Evolutionary conservation across 306 rosid genomes (phyloP), one percentile per base, ranked within the genome.

Genomic region (Pyrus bretschneideri): DNA sequence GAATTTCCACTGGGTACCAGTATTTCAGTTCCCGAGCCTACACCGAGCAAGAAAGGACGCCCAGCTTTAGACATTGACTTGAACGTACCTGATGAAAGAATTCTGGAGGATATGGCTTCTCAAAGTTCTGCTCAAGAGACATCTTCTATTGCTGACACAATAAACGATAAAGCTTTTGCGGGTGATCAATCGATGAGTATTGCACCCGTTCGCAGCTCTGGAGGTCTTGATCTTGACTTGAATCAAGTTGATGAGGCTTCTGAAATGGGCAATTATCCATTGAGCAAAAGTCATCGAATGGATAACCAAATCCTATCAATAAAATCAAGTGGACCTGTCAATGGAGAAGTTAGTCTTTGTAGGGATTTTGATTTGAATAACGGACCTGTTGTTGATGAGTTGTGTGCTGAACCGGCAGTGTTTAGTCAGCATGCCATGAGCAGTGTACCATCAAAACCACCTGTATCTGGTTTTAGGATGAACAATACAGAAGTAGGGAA

Each of bases 151-250:
- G 64, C 86, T 76, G 76, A 35, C 64, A 61, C 82, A 57, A 81
- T 23, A 18, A 70, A 23, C 58, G 78, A 60, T 63, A 73, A 30
- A 76, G 82, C 70, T 52, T 81, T 60, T 69, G 71, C 9, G 51
- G 59, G 44, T 71, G 84, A 66, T 54, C 67, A 57, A 14, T 72
- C 35, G 0, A 63, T 45, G 68, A 73, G 68, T 45, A 76, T 83
- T 42, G 64, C 82, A 31, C 81, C 84, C 69, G 76, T 69, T 59
- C 85, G 83, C 33, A 54, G 79, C 62, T 67, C 81, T 63, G 93
- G 96, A 38, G 88, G 94, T 23, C 86, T 87, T 79, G 94, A 79
- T 83, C 97, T 91, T 82, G 97, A 91, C 82, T 85, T 91, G 71
- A 91, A 91, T 78, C 79, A 69, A 77, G 78, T 76, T 49, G 92